Conservation (phyloP, 179 eudicot genomes). For the Beta macrorhiza region DNA sequence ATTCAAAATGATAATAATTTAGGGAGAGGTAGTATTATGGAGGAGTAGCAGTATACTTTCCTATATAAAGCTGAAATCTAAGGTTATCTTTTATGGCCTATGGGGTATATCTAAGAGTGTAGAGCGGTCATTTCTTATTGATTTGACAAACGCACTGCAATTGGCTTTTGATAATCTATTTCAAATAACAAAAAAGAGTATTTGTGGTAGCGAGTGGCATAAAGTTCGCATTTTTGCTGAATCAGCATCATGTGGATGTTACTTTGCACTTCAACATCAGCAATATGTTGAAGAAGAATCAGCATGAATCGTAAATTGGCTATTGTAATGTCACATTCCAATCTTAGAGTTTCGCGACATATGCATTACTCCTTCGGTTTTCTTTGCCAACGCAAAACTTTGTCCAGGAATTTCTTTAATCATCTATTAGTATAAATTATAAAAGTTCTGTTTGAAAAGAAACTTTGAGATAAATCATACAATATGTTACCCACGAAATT, state of each 20-base stretch:
- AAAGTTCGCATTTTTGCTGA: too few species aligned
- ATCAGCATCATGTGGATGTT: background rate
- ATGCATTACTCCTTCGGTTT: too few species aligned
- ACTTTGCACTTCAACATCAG: background rate
- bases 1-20: too few species aligned
- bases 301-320: background rate
- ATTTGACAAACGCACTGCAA: background rate
- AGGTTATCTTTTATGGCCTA: background rate
- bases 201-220: background rate
- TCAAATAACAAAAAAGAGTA: background rate
- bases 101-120: background rate
- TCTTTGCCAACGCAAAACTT: too few species aligned
- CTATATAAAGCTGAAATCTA: background rate
- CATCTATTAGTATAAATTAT: too few species aligned
- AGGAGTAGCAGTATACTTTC: background rate
- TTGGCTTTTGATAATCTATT: background rate
- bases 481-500: too few species aligned
- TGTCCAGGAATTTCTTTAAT: too few species aligned
- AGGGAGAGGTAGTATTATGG: background rate
- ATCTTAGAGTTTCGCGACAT: too few species aligned
- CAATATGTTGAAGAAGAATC: background rate
- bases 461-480: too few species aligned
- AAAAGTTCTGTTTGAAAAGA: too few species aligned
- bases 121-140: background rate
- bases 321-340: background rate